Evolutionary conservation across 257 asterid genomes (phyloP).

Genomic region (Salvia rosmarinus): DNA sequence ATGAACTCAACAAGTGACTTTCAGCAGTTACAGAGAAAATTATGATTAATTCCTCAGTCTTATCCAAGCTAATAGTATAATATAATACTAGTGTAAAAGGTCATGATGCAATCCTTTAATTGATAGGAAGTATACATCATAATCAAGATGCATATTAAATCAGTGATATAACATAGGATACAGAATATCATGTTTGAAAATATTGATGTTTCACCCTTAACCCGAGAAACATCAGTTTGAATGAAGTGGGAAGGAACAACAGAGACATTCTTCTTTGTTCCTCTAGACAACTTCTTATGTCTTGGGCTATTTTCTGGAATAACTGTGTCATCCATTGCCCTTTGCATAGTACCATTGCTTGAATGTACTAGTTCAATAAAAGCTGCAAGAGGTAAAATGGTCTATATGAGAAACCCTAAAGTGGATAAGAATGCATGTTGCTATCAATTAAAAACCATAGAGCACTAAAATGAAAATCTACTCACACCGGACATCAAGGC

Average conservation of each 20-base stretch:
- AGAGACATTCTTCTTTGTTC: constrained; percentile 62
- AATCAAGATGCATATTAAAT: constrained; percentile 2
- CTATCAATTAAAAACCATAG: constrained; percentile 31
- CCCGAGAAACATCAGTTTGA: constrained; percentile 83
- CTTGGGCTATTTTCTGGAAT: constrained; percentile 59
- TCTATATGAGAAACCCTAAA: constrained; percentile 12
- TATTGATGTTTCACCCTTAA: constrained; percentile 80
- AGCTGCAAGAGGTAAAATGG: constrained; percentile 53
- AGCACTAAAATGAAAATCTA: constrained; percentile 28
- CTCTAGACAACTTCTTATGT: constrained; percentile 50
- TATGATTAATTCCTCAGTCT: constrained; percentile 6
- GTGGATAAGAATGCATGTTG: constrained; percentile 22
- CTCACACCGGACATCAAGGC: constrained; percentile 94
- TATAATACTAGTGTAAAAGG: not conserved
- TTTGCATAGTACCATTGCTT: constrained; percentile 86
- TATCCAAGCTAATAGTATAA: not conserved
- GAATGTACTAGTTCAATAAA: constrained; percentile 91
- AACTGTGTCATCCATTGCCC: constrained; percentile 44
- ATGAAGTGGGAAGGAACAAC: constrained; percentile 88
- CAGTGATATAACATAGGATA: constrained; percentile 59
- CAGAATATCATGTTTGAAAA: constrained; percentile 71
- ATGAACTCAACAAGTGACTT: constrained; percentile 8
- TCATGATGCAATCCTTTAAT: constrained; percentile 9
- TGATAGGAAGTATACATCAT: constrained; percentile 5
- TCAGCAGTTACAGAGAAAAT: not conserved